Conservation (phyloP, 2,329 filamentous ascomycete species). For the Xylariomycetidae sp. region DNA sequence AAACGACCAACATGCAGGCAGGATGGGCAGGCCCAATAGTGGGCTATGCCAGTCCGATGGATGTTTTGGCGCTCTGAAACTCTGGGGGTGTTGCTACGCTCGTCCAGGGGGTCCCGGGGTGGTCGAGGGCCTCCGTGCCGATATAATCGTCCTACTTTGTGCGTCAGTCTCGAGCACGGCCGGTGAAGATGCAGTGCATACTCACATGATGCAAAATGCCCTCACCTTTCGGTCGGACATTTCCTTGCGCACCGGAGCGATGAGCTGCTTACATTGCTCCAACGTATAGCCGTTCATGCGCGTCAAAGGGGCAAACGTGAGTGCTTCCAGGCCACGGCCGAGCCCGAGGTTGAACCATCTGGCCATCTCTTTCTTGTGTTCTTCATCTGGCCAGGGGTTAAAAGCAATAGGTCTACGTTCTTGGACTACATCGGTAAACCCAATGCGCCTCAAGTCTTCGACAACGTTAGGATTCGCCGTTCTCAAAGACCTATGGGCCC, state of each 20-base stretch:
- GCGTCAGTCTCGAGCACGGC: too few species aligned
- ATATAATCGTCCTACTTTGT: too few species aligned
- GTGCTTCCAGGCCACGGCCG: conserved; percentile 65
- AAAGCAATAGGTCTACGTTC: conserved; percentile 64
- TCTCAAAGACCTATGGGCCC: conserved; percentile 60
- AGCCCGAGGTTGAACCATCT: conserved; percentile 81
- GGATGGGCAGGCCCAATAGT: too few species aligned
- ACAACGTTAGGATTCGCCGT: conserved; percentile 53
- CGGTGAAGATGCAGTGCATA: too few species aligned
- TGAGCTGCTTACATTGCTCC: conserved; percentile 59
- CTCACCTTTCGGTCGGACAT: conserved; percentile 64
- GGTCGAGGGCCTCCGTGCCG: too few species aligned
- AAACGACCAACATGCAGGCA: too few species aligned
- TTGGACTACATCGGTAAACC: conserved; percentile 77
- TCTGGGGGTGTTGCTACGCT: too few species aligned
- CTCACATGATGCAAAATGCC: conserved; percentile 75
- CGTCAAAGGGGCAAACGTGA: conserved; percentile 70
- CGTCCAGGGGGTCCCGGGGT: too few species aligned
- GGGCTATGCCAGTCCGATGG: too few species aligned
- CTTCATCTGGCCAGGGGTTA: conserved; percentile 67
- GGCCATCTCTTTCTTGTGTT: conserved; percentile 63
- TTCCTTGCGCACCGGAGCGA: conserved; percentile 60
- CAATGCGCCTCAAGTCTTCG: conserved; percentile 59
- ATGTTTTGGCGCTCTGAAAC: too few species aligned
- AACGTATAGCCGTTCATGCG: conserved; percentile 56